These are phyloP conservation scores for Laetiporus sulphureus DNA, from an alignment of 1,284 basidiomycete genomes.

Conservation along the genomic window DNA sequence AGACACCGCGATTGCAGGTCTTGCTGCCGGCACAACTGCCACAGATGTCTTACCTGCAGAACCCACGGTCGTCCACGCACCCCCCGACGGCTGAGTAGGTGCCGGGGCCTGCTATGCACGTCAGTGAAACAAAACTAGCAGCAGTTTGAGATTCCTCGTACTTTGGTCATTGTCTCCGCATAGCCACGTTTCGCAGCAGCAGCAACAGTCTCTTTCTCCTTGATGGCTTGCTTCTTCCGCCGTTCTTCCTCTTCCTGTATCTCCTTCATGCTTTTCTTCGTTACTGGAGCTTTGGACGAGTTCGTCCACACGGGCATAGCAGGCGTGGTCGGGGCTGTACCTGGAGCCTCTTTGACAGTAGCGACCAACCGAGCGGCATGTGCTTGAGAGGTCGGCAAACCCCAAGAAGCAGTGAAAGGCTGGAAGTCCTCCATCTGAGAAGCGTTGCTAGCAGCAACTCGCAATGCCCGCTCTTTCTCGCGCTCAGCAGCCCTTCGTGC, in stretches of 20 bases:
- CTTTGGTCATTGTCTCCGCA: slow-evolving; percentile 76
- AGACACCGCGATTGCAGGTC: slow-evolving; percentile 23
- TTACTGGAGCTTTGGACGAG: slow-evolving; percentile 39
- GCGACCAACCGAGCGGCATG: slow-evolving; percentile 40
- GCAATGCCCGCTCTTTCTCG: slow-evolving; percentile 54
- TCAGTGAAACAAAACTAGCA: slow-evolving; percentile 2
- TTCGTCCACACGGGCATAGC: slow-evolving; percentile 63
- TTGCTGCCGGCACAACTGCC: slow-evolving; percentile 17
- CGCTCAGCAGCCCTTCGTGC: slow-evolving; percentile 64
- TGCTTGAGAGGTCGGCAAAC: slow-evolving; percentile 66
- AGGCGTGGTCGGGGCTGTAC: slow-evolving; percentile 27
- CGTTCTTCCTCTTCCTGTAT: slow-evolving; percentile 97
- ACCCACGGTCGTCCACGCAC: slow-evolving; percentile 86
- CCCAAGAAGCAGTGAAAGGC: slow-evolving; percentile 70
- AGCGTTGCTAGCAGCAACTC: slow-evolving; percentile 35
- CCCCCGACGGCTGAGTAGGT: slow-evolving; percentile 31
- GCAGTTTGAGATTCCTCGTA: slow-evolving; percentile 20
- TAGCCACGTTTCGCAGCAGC: slow-evolving; percentile 64
- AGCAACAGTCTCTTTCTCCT: slow-evolving; percentile 50
- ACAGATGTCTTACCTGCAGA: slow-evolving; percentile 59
- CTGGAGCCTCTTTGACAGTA: slow-evolving; percentile 38
- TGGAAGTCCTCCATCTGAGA: slow-evolving; percentile 46
- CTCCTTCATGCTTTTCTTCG: slow-evolving; percentile 96
- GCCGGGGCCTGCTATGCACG: slow-evolving; percentile 12
- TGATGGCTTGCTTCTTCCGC: slow-evolving; percentile 62